Conservation (phyloP, 805 yeast species). For the Candida parachauliodes region DNA sequence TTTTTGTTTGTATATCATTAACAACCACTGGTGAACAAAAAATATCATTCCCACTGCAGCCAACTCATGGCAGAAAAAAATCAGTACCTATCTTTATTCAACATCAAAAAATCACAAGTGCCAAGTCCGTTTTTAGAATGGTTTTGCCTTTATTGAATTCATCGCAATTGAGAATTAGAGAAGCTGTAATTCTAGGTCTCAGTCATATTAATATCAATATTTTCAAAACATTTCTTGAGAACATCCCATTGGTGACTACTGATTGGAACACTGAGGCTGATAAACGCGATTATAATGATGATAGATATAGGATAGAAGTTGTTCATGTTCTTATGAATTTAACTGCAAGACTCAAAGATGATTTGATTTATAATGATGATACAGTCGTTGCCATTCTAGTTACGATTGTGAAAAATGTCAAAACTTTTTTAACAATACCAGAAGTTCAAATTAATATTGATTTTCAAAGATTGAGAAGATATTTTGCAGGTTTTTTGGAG, state of each 20-base stretch:
- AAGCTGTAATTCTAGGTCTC: constrained; percentile 84
- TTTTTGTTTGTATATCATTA: constrained; percentile 87
- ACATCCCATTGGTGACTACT: constrained; percentile 57
- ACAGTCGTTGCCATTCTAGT: constrained; percentile 66
- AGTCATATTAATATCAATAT: constrained; percentile 89
- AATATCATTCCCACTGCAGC: constrained; percentile 47
- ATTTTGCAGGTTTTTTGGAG: constrained; percentile 79
- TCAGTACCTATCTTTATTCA: constrained; percentile 80
- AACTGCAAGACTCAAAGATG: constrained; percentile 52
- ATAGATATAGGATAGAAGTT: constrained; percentile 64
- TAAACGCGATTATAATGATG: constrained; percentile 32
- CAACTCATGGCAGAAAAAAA: constrained; percentile 68
- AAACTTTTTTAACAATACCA: constrained; percentile 53
- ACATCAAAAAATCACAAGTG: constrained; percentile 90
- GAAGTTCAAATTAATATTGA: constrained; percentile 62
- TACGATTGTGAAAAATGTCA: constrained; percentile 57
- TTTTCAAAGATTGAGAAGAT: constrained; percentile 73
- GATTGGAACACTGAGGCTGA: constrained; percentile 40
- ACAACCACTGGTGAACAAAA: constrained; percentile 88
- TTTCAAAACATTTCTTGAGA: constrained; percentile 76
- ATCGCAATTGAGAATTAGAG: constrained; percentile 65
- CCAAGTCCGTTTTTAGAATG: constrained; percentile 82
- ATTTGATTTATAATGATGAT: constrained; percentile 62
- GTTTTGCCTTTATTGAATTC: constrained; percentile 77
- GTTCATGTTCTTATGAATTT: constrained; percentile 70